Base-by-base conservation (phyloP, 2,329 filamentous ascomycete species). In the Pseudocercospora fijiensis region DNA sequence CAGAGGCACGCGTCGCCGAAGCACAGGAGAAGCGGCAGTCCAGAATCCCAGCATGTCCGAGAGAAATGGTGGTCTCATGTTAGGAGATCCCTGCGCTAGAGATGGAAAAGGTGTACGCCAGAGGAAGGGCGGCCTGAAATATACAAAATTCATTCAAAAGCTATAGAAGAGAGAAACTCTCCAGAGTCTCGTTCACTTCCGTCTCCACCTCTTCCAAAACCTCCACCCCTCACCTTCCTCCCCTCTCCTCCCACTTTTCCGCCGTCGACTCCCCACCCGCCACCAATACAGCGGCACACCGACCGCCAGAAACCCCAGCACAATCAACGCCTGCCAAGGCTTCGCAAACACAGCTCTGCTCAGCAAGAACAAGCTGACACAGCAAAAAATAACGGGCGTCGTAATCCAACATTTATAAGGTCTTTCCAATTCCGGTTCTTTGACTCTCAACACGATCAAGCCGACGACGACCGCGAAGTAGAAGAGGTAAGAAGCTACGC, bases 311-410 rank as follows among this genome's bases (percentile, higher is more conserved):
- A 98, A 99, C 0, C 81, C 88, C 5, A 97, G 81, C 7, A 99
- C 95, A 22, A 94, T 86, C 24, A 96, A 76, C 0, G 94, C 96
- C 82, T 99, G 93, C 58, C 96, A 72, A 4, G 95, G 95, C 78
- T 96, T 89, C 13, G 92, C 90, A 74, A 99, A 95, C 13, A 98
- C 88, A 3, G 93, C 92, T 57, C 95, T 84, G 73, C 88, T 93
- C 47, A 99, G 85, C 68, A 99, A 78, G 75, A 99, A 99, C 68
- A 99, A 78, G 75, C 91, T 96, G 43, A 99, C 95, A 74, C 95
- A 99, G 84, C 95, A 99, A 76, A 99, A 99, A 62, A 97, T 94
- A 69, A 99, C 94, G 10, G 95, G 95, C 2, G 95, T 99, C 0
- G 89, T 90, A 73, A 99, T 96, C 95, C 94, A 99, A 2, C 93